phyloP scores from a whole-genome alignment of 2,329 filamentous ascomycete genomes.

The Malbranchea cinnamomea region DNA sequence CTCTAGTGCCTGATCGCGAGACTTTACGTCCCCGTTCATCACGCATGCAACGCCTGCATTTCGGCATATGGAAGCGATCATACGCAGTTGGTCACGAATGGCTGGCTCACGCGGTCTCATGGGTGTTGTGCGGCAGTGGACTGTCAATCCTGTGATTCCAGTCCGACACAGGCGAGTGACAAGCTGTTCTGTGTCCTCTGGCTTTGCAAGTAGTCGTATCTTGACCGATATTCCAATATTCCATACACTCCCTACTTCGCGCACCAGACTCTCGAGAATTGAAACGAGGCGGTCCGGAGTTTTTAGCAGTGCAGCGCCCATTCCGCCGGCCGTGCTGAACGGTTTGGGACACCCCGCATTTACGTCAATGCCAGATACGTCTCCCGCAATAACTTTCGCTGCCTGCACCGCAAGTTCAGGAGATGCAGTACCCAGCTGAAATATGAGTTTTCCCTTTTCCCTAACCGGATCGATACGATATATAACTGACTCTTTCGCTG shows the following conservation, averaged over 20 bases:
- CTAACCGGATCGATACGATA: conserved; percentile 67
- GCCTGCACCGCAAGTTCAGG: conserved; percentile 72
- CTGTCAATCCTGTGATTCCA: conserved; percentile 79
- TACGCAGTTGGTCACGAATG: conserved; percentile 69
- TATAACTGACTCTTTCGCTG: conserved; percentile 51
- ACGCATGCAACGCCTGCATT: conserved; percentile 80
- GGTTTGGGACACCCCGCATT: conserved; percentile 98
- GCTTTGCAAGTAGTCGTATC: conserved; percentile 71
- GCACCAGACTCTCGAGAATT: conserved; percentile 71
- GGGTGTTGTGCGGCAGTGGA: conserved; percentile 90
- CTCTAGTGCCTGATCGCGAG: conserved; percentile 53
- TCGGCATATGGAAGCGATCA: conserved; percentile 68
- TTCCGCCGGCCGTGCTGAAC: conserved; percentile 83
- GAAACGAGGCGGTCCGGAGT: conserved; percentile 70
- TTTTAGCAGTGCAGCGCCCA: conserved; percentile 81
- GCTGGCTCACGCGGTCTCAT: conserved; percentile 87
- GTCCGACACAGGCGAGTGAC: conserved; percentile 68
- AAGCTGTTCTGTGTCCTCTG: conserved; percentile 59
- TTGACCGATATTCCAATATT: conserved; percentile 94
- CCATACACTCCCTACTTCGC: conserved; percentile 59
- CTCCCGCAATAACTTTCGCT: conserved; percentile 65
- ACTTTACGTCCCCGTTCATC: conserved; percentile 86
- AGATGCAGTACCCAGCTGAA: conserved; percentile 80
- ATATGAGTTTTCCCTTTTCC: conserved; percentile 65
- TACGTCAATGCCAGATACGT: conserved; percentile 89